Evolutionary conservation across 495 filamentous ascomycete genomes (phyloP), one percentile per base, ranked within the genome.

Genomic region (Trypethelium eluteriae): DNA sequence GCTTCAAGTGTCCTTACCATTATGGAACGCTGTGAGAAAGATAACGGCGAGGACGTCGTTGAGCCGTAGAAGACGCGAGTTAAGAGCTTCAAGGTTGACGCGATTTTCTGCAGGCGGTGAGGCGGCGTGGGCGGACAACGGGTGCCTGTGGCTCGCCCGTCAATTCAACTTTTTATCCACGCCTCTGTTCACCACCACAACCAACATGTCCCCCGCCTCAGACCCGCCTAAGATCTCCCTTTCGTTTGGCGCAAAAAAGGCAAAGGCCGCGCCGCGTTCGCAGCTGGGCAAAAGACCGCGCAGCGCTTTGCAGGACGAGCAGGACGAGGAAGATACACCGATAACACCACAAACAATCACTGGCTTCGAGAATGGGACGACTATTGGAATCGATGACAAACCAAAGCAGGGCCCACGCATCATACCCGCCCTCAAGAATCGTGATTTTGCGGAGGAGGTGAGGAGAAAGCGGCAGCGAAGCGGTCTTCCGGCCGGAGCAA

Each of bases 361-460:
- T 0, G 84, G 79, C 39, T 89, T 89, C 69, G 84, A 88, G 71
- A 79, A 79, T 1, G 86, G 86, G 36, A 82, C 79, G 11, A 83
- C 81, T 11, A 78, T 88, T 49, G 74, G 78, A 11, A 67, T 65
- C 38, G 66, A 69, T 3, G 49, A 63, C 18, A 41, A 63, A 14
- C 68, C 71, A 9, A 73, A 68, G 46, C 79, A 82, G 61, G 73
- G 75, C 62, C 81, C 83, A 12, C 76, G 90, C 35, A 81, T 90
- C 35, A 94, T 94, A 64, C 80, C 80, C 12, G 82, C 82, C 12
- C 80, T 86, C 66, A 82, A 81, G 74, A 89, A 88, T 73, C 85
- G 87, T 62, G 85, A 92, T 72, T 91, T 89, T 89, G 84, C 86
- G 71, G 86, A 86, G 66, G 82, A 86, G 67, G 75, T 80, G 62